A percentile compares a stretch with the other conserved stretches of the same genome.
Evolutionary conservation across 2,329 filamentous ascomycete genomes (phyloP).

Genomic region (Pseudogymnoascus sp.): DNA sequence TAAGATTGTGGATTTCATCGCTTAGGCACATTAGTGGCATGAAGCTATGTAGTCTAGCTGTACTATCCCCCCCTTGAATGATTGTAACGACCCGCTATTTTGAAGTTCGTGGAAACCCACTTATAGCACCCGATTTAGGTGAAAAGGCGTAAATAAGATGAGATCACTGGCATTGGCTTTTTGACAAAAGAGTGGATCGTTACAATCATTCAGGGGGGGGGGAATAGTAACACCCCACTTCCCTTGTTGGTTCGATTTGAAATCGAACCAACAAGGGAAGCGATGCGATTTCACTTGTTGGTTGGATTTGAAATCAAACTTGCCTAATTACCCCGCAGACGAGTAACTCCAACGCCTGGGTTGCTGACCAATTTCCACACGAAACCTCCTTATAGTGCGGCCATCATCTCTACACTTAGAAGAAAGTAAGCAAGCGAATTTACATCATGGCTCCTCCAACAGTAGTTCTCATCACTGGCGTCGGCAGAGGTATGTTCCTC

Average conservation of each 20-base stretch:
- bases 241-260: background rate
- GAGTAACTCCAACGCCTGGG: background rate
- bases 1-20: no score
- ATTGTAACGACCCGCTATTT: no score
- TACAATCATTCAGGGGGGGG: no score
- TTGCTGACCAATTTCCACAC: background rate
- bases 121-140: no score
- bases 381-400: background rate
- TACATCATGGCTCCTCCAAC: background rate
- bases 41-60: background rate
- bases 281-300: no score
- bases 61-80: no score
- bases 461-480: background rate
- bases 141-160: no score
- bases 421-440: background rate
- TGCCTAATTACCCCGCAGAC: background rate
- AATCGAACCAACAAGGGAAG: no score
- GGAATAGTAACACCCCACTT: no score
- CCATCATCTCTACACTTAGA: background rate
- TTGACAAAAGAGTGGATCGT: no score
- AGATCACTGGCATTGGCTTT: no score
- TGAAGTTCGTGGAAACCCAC: no score
- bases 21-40: background rate
- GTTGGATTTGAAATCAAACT: background rate
- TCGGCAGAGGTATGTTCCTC: background rate